Evolutionary conservation across 352 stramenopile genomes (phyloP), one percentile per base, ranked within the genome.

Genomic region (Globisporangium abappressorium): DNA sequence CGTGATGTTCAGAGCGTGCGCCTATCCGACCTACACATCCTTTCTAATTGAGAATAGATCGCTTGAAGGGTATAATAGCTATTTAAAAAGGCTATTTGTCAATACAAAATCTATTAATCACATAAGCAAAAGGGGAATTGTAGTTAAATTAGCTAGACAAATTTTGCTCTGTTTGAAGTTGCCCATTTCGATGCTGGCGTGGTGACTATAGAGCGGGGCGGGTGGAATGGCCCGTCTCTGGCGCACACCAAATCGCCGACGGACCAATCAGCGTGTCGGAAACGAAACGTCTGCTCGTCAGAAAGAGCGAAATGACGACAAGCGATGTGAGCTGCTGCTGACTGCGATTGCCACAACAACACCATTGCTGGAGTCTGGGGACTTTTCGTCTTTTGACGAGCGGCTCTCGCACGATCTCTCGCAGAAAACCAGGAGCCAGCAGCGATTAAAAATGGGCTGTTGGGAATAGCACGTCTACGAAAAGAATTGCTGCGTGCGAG

Each of bases 131-230:
- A 26, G 24, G 24, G 24, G 0, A 26, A 26, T 26, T 26, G 24
- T 26, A 26, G 24, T 26, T 2, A 26, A 26, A 33, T 3, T 33
- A 33, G 28, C 4, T 22, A 56, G 2, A 7, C 3, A 20, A 18
- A 36, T 11, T 1, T 36, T 56, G n/a, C n/a, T 33, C n/a, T 5
- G 51, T 57, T 57, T 58, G 53, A 58, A 58, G 53, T 58, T 58
- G 53, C 53, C 8, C 14, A 24, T 58, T 58, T 58, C 26, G 53
- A 22, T 20, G 53, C 26, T 58, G 24, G 26, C 53, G 53, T 58
- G 24, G 53, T 20, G 26, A 15, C 33, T n/a, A 58, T 58, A 28
- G 53, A 58, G 53, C 14, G 26, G 15, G 33, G 12, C 4, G 38
- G 38, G 12, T 43, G 36, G 11, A 43, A 36, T 36, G 53, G 24